A percentile compares a stretch with the other conserved stretches of the same genome.
These are phyloP conservation scores for Melanogaster broomeanus DNA, from an alignment of 768 basidiomycete genomes.

Conservation along the genomic window DNA sequence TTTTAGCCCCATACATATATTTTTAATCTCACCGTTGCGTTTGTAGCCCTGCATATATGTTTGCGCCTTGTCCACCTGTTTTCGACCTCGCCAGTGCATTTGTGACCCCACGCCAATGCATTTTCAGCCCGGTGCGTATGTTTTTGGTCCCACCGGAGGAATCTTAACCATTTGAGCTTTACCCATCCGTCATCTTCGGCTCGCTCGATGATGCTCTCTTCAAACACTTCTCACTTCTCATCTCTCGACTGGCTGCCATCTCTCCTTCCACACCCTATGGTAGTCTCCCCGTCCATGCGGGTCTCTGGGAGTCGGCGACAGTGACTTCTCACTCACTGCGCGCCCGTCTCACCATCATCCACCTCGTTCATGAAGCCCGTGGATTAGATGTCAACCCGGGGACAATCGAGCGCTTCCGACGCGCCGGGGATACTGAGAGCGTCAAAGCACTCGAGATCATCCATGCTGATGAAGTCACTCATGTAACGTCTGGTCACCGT, in stretches of 20 bases:
- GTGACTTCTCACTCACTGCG: constrained; percentile 68
- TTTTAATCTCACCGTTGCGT: no score
- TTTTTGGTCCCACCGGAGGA: no score
- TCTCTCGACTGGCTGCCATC: constrained; percentile 58
- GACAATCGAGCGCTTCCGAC: constrained; percentile 72
- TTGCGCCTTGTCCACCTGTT: no score
- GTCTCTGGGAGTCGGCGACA: constrained; percentile 77
- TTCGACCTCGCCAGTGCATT: no score
- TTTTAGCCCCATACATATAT: no score
- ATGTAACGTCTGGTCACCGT: constrained; percentile 79
- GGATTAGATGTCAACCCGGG: constrained; percentile 84
- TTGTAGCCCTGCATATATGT: no score
- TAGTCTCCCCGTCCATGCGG: constrained; percentile 68
- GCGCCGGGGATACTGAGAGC: constrained; percentile 65
- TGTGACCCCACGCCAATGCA: no score
- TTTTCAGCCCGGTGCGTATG: no score
- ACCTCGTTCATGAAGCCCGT: constrained; percentile 82
- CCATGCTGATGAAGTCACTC: constrained; percentile 78
- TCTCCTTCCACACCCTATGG: constrained; percentile 73
- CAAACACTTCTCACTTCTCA: constrained; percentile 79
- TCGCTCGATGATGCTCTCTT: no score
- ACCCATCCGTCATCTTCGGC: no score
- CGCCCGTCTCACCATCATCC: constrained; percentile 78
- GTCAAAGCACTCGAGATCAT: constrained; percentile 72
- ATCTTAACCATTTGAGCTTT: no score